These are phyloP conservation scores for Cucurbita ficifolia DNA, from an alignment of 306 rosid species.

Conservation along the genomic window DNA sequence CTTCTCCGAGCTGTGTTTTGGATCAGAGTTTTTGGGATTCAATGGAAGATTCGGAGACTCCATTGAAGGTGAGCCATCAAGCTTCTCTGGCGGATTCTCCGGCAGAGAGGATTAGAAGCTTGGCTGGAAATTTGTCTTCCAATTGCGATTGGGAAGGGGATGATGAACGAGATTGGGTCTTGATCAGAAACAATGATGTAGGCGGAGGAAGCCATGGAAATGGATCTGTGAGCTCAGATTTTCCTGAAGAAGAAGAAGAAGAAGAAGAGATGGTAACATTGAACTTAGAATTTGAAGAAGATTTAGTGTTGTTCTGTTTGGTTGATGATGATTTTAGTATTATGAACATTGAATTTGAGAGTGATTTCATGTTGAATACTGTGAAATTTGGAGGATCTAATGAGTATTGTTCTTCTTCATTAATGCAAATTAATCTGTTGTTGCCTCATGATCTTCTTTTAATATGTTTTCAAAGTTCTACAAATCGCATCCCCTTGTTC, in stretches of 20 bases:
- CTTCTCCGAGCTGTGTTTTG: conserved; percentile 38
- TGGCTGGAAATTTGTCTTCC: conserved; percentile 10
- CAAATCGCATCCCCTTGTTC: not conserved
- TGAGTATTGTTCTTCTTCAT: not conserved
- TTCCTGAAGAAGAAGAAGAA: not conserved
- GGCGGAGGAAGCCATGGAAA: conserved; percentile 6
- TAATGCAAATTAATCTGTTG: not conserved
- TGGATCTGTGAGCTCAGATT: not conserved
- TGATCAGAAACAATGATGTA: conserved; percentile 18
- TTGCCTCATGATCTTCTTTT: not conserved
- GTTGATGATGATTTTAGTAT: not conserved
- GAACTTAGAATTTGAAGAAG: conserved; percentile 8
- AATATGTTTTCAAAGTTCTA: not conserved
- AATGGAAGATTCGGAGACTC: conserved; percentile 10
- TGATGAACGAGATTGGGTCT: conserved; percentile 23
- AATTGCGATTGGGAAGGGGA: conserved; percentile 11
- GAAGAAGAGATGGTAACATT: conserved; percentile 1
- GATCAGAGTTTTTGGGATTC: conserved; percentile 33
- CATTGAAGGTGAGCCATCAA: conserved; percentile 1
- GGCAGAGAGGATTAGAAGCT: conserved; percentile 18
- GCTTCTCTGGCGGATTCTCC: conserved; percentile 11
- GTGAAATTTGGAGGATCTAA: conserved; percentile 1
- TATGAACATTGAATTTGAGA: conserved; percentile 2
- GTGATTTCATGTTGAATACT: conserved; percentile 9
- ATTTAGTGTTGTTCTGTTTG: conserved; percentile 6